Base-by-base conservation (phyloP, 192 early-diverging fungal species). In the Gigaspora rosea region DNA sequence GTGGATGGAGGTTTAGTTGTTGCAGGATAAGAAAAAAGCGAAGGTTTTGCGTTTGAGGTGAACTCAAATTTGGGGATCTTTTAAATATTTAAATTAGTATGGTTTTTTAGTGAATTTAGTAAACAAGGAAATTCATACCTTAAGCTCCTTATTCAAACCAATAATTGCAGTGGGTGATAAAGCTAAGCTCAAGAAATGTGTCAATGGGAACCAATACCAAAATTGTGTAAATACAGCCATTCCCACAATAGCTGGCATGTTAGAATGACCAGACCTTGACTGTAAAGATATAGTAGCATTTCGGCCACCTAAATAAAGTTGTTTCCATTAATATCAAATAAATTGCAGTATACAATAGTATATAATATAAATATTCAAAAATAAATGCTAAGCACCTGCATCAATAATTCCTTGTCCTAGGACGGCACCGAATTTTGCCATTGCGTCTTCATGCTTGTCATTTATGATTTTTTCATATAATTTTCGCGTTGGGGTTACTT, bases 171-270 rank as follows among this genome's bases (percentile, higher is more conserved):
- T 99, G 7, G 98, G 97, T 51, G 91, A 94, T 80, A 99, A 97
- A 8, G 97, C 87, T 83, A 99, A 88, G 68, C 93, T 89, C 74
- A 99, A 80, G 81, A 99, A 98, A 85, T 98, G 98, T 36, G 93
- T 92, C 78, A 98, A 84, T 50, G 98, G 98, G 86, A 94, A 98
- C 98, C 98, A 99, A 89, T 96, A 96, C 98, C 98, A 99, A 84
- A 97, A 98, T 86, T 99, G 97, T 32, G 96, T 95, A 78, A 99
- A 99, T 46, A 99, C 88, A 11, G 95, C 94, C 92, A 97, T 96
- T 27, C 98, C 98, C n/a, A 95, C 96, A 80, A 98, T 94, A 22
- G 97, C 94, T n/a, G 92, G 88, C 88, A 96, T 97, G 78, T 95
- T 94, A 22, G 91, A 88, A 80, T 96, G 91, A 1, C 95, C 96